These are phyloP conservation scores for Centaurea solstitialis DNA, from an alignment of 129 eudicot genomes.

Conservation along the genomic window DNA sequence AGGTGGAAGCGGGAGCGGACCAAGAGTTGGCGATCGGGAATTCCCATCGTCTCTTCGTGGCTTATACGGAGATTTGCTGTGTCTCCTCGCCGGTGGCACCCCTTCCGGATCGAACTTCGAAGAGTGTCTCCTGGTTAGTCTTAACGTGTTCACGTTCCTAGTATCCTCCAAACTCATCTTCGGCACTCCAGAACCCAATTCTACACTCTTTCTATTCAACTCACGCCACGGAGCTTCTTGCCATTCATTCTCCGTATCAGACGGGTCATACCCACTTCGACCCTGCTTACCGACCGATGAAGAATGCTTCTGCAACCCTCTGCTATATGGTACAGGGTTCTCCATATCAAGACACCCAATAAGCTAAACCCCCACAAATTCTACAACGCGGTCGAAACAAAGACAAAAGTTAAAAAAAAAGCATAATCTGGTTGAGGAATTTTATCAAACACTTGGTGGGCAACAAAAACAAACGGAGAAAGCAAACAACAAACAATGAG, in stretches of 20 bases:
- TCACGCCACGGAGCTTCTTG: conserved; percentile 43
- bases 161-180: conserved; percentile 22
- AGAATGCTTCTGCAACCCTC: conserved; percentile 35
- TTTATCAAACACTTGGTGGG: conserved; percentile 23
- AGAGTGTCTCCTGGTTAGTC: conserved; percentile 32
- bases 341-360: conserved; percentile 41
- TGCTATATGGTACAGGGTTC: conserved; percentile 32
- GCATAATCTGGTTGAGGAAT: conserved; percentile 31
- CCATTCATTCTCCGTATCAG: conserved; percentile 67
- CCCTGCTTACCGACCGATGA: conserved; percentile 35
- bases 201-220: conserved; percentile 23
- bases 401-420: conserved; percentile 1
- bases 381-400: not conserved
- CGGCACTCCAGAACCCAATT: conserved; percentile 12
- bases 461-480: conserved; percentile 12
- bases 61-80: conserved; percentile 62
- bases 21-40: conserved; percentile 32
- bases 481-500: conserved; percentile 9
- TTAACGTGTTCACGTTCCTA: conserved; percentile 26
- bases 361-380: not conserved
- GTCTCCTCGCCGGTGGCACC: conserved; percentile 54
- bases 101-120: conserved; percentile 44
- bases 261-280: conserved; percentile 76
- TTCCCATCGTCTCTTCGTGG: conserved; percentile 41
- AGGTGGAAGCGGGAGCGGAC: conserved; percentile 38